A percentile compares a stretch with the other conserved stretches of the same genome.
Evolutionary conservation across 257 asterid species (phyloP).

Genomic region (Fraxinus quadrangulata): DNA sequence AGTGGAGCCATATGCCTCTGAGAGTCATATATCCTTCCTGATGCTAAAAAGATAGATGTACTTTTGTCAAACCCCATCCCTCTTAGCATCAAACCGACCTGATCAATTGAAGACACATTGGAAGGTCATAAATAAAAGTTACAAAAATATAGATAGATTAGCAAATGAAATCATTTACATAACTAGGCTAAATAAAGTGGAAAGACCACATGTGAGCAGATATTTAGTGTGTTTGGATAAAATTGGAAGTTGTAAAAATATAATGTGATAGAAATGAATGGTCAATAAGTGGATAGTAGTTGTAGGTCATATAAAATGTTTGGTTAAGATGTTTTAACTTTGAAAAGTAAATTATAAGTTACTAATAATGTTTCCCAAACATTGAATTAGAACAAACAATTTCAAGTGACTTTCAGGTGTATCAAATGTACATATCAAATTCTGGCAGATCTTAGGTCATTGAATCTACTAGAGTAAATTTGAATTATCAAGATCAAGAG

Average conservation of each 20-base stretch:
- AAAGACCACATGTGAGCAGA: not conserved
- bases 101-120: conserved; percentile 33
- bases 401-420: not conserved
- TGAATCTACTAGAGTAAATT: not conserved
- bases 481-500: not conserved
- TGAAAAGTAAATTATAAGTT: no score
- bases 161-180: not conserved
- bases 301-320: no score
- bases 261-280: no score
- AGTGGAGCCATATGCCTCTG: conserved; percentile 95
- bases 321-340: no score
- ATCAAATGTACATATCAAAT: not conserved
- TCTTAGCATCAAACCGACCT: conserved; percentile 98
- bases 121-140: conserved; percentile 3
- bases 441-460: not conserved
- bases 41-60: conserved; percentile 90
- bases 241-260: no score
- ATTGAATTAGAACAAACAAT: not conserved
- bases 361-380: no score
- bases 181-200: not conserved
- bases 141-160: conserved; percentile 1
- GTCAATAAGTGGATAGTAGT: no score
- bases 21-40: conserved; percentile 89
- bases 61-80: conserved; percentile 93
- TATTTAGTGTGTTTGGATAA: not conserved